phyloP scores from a whole-genome alignment of 106 monocot genomes.

The Dendrobium catenatum region DNA sequence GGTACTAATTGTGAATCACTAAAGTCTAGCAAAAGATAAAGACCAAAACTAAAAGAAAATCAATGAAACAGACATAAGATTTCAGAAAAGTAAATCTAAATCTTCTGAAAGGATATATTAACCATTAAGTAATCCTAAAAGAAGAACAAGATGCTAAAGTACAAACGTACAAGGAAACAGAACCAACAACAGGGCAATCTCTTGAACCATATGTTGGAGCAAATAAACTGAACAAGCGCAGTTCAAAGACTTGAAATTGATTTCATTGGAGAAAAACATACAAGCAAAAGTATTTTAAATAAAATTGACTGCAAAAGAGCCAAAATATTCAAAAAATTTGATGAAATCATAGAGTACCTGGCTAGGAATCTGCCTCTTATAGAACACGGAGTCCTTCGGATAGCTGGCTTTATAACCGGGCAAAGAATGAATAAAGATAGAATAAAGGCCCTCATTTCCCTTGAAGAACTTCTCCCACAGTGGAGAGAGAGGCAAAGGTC shows the following conservation, averaged over 20 bases:
- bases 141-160: not conserved
- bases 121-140: not conserved
- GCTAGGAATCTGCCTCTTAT: conserved; percentile 30
- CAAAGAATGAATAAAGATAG: conserved; percentile 20
- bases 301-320: not conserved
- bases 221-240: not conserved
- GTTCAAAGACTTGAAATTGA: not conserved
- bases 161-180: not conserved
- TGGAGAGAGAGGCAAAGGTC: conserved; percentile 17
- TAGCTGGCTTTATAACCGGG: conserved; percentile 15
- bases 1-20: not conserved
- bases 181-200: not conserved
- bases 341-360: conserved; percentile 13
- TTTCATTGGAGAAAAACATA: not conserved
- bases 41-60: not conserved
- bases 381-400: conserved; percentile 16
- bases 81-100: not conserved
- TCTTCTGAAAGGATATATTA: not conserved
- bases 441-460: conserved; percentile 12
- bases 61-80: not conserved
- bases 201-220: too few species aligned
- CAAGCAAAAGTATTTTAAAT: not conserved
- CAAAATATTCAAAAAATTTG: not conserved
- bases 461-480: conserved; percentile 23
- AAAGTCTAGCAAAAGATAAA: not conserved